Evolutionary conservation across 139 green algal species (phyloP).

Genomic region (Chlamydomonas applanata): DNA sequence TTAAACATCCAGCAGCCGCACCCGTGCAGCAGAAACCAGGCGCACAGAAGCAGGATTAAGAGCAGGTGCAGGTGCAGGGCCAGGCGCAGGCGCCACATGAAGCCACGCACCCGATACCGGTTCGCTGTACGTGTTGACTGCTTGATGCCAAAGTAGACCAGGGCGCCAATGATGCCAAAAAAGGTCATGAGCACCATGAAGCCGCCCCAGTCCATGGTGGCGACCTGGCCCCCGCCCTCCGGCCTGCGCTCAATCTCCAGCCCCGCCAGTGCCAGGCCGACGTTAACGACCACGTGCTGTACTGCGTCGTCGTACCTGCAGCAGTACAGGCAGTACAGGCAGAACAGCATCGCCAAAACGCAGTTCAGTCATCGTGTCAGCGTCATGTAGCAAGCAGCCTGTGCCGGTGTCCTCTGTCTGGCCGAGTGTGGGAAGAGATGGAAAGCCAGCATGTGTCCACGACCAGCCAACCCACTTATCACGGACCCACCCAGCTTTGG

Average conservation of each 20-base stretch:
- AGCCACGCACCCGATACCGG: slow-evolving; percentile 17
- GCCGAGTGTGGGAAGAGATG: too few relatives aligned
- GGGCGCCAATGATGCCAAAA: neutral
- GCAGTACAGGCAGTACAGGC: neutral
- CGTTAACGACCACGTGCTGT: slow-evolving; percentile 26
- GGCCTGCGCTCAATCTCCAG: neutral
- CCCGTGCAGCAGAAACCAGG: too few relatives aligned
- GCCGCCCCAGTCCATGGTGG: slow-evolving; percentile 2
- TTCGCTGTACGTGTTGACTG: neutral
- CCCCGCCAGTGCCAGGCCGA: slow-evolving; percentile 40
- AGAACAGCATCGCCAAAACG: too few relatives aligned
- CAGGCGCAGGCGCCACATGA: neutral
- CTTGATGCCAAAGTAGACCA: neutral
- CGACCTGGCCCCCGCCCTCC: neutral
- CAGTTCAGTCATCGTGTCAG: too few relatives aligned
- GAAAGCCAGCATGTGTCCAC: too few relatives aligned
- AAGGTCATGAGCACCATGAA: neutral
- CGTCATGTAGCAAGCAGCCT: too few relatives aligned
- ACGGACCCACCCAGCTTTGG: too few relatives aligned
- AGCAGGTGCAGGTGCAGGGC: neutral
- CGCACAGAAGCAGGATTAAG: too few relatives aligned
- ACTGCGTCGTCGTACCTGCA: slow-evolving; percentile 30
- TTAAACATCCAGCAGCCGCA: too few relatives aligned
- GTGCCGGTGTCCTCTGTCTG: too few relatives aligned
- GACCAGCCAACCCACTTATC: too few relatives aligned